Evolutionary conservation across 1,284 basidiomycete genomes (phyloP).

Genomic region (Cryptococcus jaspeensis): DNA sequence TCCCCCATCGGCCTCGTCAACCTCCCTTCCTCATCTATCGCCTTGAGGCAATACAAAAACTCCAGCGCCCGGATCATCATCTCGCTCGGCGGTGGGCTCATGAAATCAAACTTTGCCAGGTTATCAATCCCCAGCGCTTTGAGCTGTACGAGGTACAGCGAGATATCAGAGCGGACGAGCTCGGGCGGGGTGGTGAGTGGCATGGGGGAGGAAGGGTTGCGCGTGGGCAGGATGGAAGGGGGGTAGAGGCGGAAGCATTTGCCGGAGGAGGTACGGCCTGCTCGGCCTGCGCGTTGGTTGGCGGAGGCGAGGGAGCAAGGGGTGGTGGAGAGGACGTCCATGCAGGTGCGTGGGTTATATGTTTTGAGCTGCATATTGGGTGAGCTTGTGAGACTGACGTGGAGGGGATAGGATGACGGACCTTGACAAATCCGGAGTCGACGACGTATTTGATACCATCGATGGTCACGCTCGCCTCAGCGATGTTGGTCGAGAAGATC

Average conservation of each 20-base stretch:
- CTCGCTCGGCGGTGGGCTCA: conserved; percentile 82
- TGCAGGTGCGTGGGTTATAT: conserved; percentile 74
- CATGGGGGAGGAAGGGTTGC: conserved; percentile 52
- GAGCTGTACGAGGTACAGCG: conserved; percentile 82
- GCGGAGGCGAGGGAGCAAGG: conserved; percentile 81
- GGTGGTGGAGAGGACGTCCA: conserved; percentile 76
- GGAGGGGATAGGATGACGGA: conserved; percentile 41
- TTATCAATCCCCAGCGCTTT: conserved; percentile 94
- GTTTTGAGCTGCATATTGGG: conserved; percentile 65
- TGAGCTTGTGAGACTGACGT: neutral
- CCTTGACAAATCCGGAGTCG: conserved; percentile 93
- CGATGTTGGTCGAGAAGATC: conserved; percentile 92
- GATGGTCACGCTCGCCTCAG: conserved; percentile 95
- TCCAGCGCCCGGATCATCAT: conserved; percentile 81
- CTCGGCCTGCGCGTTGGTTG: conserved; percentile 82
- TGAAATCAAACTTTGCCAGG: conserved; percentile 80
- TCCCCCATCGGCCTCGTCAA: conserved; percentile 56
- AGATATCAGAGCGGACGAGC: conserved; percentile 82
- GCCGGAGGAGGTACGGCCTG: conserved; percentile 84
- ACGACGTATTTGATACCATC: conserved; percentile 94
- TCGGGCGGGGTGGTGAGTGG: conserved; percentile 76
- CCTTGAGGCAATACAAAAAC: conserved; percentile 54
- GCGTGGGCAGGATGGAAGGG: conserved; percentile 58
- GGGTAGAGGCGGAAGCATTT: conserved; percentile 93
- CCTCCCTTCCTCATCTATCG: conserved; percentile 55